Evolutionary conservation across 2,329 filamentous ascomycete species (phyloP).

Genomic region (Nigrograna mackinnonii): DNA sequence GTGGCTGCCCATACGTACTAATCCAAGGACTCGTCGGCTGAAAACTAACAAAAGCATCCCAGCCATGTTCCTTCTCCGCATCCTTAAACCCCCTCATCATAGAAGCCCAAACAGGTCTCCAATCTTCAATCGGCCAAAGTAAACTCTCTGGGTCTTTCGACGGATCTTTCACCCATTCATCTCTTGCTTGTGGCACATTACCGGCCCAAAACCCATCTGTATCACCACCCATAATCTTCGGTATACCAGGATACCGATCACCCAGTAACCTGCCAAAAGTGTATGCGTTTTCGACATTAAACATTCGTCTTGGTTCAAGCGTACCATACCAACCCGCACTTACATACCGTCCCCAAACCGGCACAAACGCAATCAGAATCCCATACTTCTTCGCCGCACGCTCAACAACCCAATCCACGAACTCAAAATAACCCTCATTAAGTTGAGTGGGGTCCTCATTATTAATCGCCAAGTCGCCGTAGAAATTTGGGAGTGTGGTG

Average conservation of each 20-base stretch:
- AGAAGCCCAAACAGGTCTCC: background rate
- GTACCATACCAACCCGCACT: too few species aligned
- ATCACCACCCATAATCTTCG: background rate
- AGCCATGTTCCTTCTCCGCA: background rate
- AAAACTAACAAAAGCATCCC: background rate
- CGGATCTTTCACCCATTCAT: background rate
- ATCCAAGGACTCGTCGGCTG: background rate
- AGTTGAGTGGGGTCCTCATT: background rate
- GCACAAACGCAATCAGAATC: background rate
- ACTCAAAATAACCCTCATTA: background rate
- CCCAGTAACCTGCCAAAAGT: background rate
- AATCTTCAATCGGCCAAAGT: background rate
- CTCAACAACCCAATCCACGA: background rate
- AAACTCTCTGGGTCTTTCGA: background rate
- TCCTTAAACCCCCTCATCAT: background rate
- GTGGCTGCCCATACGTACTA: background rate
- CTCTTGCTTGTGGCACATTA: background rate
- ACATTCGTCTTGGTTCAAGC: background rate
- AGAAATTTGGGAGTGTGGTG: background rate
- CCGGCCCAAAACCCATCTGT: background rate
- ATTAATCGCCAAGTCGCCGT: background rate
- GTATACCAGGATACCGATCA: background rate
- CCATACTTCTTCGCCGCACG: background rate
- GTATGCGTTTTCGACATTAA: background rate
- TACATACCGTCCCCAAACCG: background rate